Evolutionary conservation across 768 basidiomycete genomes (phyloP).

Genomic region (Termitomyces sp.): DNA sequence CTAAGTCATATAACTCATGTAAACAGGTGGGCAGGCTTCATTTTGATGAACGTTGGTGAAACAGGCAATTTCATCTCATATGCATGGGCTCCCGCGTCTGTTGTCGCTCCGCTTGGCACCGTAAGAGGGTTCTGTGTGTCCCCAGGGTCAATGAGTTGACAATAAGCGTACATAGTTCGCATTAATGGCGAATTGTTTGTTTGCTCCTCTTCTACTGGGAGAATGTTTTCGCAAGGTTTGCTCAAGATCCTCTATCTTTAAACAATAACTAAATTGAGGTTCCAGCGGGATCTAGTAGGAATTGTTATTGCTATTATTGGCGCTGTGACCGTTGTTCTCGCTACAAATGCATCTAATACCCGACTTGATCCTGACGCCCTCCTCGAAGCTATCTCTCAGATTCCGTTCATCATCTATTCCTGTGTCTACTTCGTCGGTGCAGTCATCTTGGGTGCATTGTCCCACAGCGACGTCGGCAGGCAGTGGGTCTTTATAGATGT

Average conservation of each 20-base stretch:
- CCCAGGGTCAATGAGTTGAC: conserved; percentile 6
- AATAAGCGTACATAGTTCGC: conserved; percentile 58
- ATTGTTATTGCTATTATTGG: conserved; percentile 80
- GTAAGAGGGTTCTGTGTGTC: conserved; percentile 38
- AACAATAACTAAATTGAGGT: conserved; percentile 10
- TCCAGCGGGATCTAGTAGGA: conserved; percentile 71
- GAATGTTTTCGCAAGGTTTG: conserved; percentile 75
- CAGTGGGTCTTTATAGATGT: conserved; percentile 80
- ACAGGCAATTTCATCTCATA: conserved; percentile 87
- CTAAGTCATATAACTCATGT: neutral
- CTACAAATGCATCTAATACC: conserved; percentile 65
- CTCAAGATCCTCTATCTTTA: conserved; percentile 16
- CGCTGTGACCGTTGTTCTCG: conserved; percentile 88
- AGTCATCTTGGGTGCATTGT: conserved; percentile 57
- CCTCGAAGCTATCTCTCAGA: conserved; percentile 61
- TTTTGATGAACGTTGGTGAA: conserved; percentile 90
- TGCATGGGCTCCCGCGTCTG: conserved; percentile 84
- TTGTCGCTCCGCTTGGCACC: conserved; percentile 94
- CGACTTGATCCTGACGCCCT: conserved; percentile 65
- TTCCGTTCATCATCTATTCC: conserved; percentile 73
- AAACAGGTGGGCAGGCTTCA: conserved; percentile 82
- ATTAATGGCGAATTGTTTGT: conserved; percentile 91
- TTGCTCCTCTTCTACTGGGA: conserved; percentile 79
- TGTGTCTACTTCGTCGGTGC: conserved; percentile 53
- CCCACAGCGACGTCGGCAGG: conserved; percentile 56